These are phyloP conservation scores for Metarhizium brunneum DNA, from an alignment of 2,329 filamentous ascomycete species.

Conservation along the genomic window DNA sequence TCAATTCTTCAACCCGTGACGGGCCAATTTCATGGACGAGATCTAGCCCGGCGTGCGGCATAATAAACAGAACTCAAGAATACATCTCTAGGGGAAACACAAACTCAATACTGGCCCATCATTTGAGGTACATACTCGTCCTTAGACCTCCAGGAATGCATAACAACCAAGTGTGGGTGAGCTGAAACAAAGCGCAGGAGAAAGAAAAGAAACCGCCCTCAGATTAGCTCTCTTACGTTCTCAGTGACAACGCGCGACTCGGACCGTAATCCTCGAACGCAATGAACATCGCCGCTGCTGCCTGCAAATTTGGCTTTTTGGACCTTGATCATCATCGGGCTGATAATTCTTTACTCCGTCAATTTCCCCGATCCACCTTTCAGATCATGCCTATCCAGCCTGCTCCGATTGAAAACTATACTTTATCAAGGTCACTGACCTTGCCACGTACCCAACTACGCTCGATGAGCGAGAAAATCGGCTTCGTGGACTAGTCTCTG, in stretches of 20 bases:
- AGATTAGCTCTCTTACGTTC: slow-evolving; percentile 50
- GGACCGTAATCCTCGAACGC: slow-evolving; percentile 7
- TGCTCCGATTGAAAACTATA: slow-evolving; percentile 49
- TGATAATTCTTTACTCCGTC: not conserved
- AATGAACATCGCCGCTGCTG: slow-evolving; percentile 25
- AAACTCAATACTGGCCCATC: too few species aligned
- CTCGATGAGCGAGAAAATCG: not conserved
- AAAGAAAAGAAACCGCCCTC: slow-evolving; percentile 27
- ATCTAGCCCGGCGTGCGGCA: too few species aligned
- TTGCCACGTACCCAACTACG: not conserved
- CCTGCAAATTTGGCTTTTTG: slow-evolving; percentile 52
- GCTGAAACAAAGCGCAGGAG: slow-evolving; percentile 3
- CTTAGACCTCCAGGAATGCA: too few species aligned
- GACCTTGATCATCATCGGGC: slow-evolving; percentile 43
- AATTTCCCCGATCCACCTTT: not conserved
- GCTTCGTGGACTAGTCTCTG: slow-evolving; percentile 2
- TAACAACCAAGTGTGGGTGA: not conserved
- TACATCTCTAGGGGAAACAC: too few species aligned
- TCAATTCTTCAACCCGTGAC: too few species aligned
- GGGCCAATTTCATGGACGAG: too few species aligned
- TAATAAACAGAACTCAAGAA: too few species aligned
- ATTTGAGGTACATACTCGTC: too few species aligned
- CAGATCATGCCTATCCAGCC: slow-evolving; percentile 17
- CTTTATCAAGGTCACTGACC: slow-evolving; percentile 20
- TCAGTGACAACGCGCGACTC: slow-evolving; percentile 37